A percentile compares a stretch with the other conserved stretches of the same genome.
These are phyloP conservation scores for Cladophialophora psammophila DNA, from an alignment of 2,329 filamentous ascomycete genomes.

Conservation along the genomic window DNA sequence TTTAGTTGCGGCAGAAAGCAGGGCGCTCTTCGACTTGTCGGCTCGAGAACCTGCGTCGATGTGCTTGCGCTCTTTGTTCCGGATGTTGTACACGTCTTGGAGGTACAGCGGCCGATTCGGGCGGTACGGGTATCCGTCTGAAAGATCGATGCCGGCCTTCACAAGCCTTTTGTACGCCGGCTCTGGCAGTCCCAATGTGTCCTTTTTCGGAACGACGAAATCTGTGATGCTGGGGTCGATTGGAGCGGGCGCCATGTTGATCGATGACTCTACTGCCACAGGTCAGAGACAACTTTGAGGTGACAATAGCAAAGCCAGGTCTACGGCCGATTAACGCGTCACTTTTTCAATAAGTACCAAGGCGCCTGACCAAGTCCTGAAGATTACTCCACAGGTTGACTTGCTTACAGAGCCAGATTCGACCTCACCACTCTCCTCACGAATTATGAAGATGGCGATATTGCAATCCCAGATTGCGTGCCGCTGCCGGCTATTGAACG, in stretches of 20 bases:
- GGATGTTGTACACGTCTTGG: slow-evolving; percentile 72
- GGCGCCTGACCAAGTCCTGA: background rate
- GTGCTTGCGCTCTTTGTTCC: slow-evolving; percentile 63
- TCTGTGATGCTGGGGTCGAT: slow-evolving; percentile 70
- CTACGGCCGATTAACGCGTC: background rate
- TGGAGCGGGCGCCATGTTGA: slow-evolving; percentile 63
- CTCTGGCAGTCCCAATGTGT: slow-evolving; percentile 68
- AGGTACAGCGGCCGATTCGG: slow-evolving; percentile 72
- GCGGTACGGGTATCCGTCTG: slow-evolving; percentile 74
- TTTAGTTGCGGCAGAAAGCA: slow-evolving; percentile 47
- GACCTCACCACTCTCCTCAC: slow-evolving; percentile 1
- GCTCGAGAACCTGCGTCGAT: slow-evolving; percentile 70
- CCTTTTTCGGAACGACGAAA: slow-evolving; percentile 67
- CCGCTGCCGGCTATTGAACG: slow-evolving; percentile 12
- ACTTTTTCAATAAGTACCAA: slow-evolving; percentile 16
- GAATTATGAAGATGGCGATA: slow-evolving; percentile 16
- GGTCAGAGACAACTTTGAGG: background rate
- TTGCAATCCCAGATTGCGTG: slow-evolving; percentile 19
- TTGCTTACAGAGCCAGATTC: slow-evolving; percentile 22
- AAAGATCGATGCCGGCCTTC: slow-evolving; percentile 74
- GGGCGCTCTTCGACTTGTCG: slow-evolving; percentile 55
- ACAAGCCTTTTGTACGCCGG: slow-evolving; percentile 65
- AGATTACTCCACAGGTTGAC: background rate
- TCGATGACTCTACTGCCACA: background rate
- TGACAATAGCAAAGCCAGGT: background rate